Base-by-base conservation (phyloP, 441 rosid genomes). In the Aleurites moluccanus region DNA sequence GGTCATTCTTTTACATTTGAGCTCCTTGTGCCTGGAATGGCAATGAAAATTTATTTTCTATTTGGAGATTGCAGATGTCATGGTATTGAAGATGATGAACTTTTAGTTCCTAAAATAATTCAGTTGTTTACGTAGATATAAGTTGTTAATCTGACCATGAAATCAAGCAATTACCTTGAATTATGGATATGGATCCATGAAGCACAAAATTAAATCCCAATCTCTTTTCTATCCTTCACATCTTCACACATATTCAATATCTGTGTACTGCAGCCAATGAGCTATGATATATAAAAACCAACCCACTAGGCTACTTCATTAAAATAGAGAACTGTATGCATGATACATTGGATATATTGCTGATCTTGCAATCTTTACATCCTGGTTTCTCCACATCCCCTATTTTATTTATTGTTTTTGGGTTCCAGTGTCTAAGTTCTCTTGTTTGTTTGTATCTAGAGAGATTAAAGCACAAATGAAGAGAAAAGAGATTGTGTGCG, bases 1-100 rank as follows among this genome's bases (percentile, higher is more conserved):
- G 40, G 62, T 78, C 73, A 74, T 77, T 69, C 67, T 69, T 53
- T 77, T 33, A 6, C 20, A 69, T 61, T 21, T 70, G 40, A 50
- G n/a, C 67, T 75, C 10, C 73, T 55, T 69, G 30, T 72, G 20
- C 61, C 64, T 74, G 56, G 72, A 57, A 33, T 64, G 33, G 28
- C 18, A 20, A 38, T 66, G 50, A 30, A 30, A 61, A 44, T 70
- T 49, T 59, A 30, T 56, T 55, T 18, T 30, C 25, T 27, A 9
- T 42, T 38, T 47, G 55, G 59, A 57, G 28, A 18, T 73, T 72
- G 28, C 13, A 59, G 28, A 60, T 67, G 21, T 40, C 40, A 21
- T 67, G 44, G 57, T 57, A 50, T 67, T 28, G 27, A 56, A 53
- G 63, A 20, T n/a, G 7, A 1, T 52, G 20, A 4, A 16, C 5